phyloP scores from a whole-genome alignment of 2,329 filamentous ascomycete genomes.

The Tolypocladium paradoxum region DNA sequence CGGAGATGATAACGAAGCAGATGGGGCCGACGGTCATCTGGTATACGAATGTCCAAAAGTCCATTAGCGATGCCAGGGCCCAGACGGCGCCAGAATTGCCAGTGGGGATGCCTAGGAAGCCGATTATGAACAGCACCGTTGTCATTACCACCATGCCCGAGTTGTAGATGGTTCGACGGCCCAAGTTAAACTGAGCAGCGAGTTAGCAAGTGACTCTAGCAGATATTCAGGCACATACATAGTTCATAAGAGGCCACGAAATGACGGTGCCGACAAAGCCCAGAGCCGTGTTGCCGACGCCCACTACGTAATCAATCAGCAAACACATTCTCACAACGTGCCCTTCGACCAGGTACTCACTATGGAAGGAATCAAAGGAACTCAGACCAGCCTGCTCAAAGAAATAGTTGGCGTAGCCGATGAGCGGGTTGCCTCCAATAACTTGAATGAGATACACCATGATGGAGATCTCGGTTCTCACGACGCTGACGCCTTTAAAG shows the following conservation, averaged over 20 bases:
- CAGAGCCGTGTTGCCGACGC: conserved; percentile 26
- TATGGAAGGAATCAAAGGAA: conserved; percentile 11
- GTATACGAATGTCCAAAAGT: conserved; percentile 31
- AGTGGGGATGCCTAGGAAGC: conserved; percentile 24
- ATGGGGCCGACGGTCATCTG: conserved; percentile 31
- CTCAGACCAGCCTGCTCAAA: conserved; percentile 21
- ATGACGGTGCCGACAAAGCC: conserved; percentile 29
- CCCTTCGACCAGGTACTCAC: conserved; percentile 1
- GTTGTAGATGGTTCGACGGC: conserved; percentile 29
- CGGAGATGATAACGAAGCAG: conserved; percentile 28
- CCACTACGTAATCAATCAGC: conserved; percentile 5
- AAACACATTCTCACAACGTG: too few species aligned
- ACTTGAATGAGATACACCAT: conserved; percentile 58
- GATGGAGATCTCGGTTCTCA: conserved; percentile 44
- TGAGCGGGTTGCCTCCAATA: conserved; percentile 51
- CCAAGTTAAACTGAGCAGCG: conserved; percentile 13
- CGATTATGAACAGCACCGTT: conserved; percentile 28
- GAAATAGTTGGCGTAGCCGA: conserved; percentile 45
- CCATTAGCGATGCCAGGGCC: conserved; percentile 25
- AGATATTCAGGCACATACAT: conserved; percentile 1
- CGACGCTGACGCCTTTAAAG: conserved; percentile 34
- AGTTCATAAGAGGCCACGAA: conserved; percentile 29
- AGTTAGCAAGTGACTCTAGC: background rate
- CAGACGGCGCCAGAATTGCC: conserved; percentile 21
- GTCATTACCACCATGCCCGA: conserved; percentile 16